Evolutionary conservation across 352 stramenopile species (phyloP), one percentile per base, ranked within the genome.

Genomic region (Globisporangium nagaii): DNA sequence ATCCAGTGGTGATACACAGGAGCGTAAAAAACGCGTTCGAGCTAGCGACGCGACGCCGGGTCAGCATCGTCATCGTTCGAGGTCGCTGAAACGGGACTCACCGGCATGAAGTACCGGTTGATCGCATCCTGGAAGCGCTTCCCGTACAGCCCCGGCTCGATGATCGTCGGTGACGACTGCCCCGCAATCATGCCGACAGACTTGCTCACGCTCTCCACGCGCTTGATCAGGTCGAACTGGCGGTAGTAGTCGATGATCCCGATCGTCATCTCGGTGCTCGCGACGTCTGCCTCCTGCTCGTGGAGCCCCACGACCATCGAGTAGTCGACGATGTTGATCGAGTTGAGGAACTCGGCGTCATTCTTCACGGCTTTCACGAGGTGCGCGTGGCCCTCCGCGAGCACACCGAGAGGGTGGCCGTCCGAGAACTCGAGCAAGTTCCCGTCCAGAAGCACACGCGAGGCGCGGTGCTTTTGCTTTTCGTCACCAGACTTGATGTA

Each of bases 161-260:
- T 98, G 54, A 99, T 98, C 2, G 97, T 99, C 9, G 92, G 92
- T 40, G 98, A 98, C 20, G 92, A 97, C 55, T 98, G 91, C 7
- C 97, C 96, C 35, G 97, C 96, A 20, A 99, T 98, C 96, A 99
- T 99, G 11, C 93, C 90, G 24, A 98, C 86, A 58, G 87, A 98
- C 69, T 99, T 99, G 24, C 96, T 95, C 28, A 99, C 93, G 65
- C 96, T 96, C 66, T 99, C 97, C 62, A 99, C 97, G 24, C 97
- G 91, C 69, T 99, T 99, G 60, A 99, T 92, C 49, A 99, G 90
- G 68, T 99, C 97, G 64, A 99, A 99, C 56, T 97, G 96, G 6
- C 97, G 78, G 75, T 99, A 90, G 62, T 99, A 99, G 76, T 99
- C 97, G 67, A 99, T 99, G 55, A 99, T 99, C 6, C 97, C 97